Evolutionary conservation across 805 yeast species (phyloP), one percentile per base, ranked within the genome.

Genomic region (Maudiozyma turicensis): DNA sequence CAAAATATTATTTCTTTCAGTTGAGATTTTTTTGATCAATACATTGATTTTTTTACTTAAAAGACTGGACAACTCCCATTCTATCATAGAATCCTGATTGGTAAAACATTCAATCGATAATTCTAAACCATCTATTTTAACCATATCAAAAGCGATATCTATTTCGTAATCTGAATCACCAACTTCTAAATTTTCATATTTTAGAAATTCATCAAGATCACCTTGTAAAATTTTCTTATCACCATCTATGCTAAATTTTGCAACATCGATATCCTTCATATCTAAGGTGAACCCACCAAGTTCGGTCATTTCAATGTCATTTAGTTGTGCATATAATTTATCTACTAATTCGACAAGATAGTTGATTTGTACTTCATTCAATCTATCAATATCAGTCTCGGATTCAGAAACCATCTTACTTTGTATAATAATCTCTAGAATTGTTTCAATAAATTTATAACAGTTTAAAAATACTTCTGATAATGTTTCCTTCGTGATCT

Each of bases 31-130:
- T 8, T 47, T 33, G 38, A 54, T 57, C 4, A 57, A 53, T 38
- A 46, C 49, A 3, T 48, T 46, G 40, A 64, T 45, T 13, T 50
- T 44, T 33, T 52, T 58, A 33, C 49, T 54, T 33, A 60, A 46
- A 29, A 50, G 40, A 1, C 60, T 49, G 8, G 55, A 50, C 11
- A 59, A 31, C 11, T 49, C 52, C 68, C 68, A 64, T 46, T 48
- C 40, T 1, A 43, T 39, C 2, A 42, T 47, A 31, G 40, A 4
- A 26, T 46, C 11, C 20, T 46, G 46, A 9, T 48, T 47, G 9
- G 49, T 44, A n/a, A 50, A 38, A 37, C 56, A 53, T 6, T 53
- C 46, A 9, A 56, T 40, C 13, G 54, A 55, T 34, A 57, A 52
- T 30, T 52, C 48, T 15, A 59, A 42, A 7, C 54, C 39, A 43